These are phyloP conservation scores for Phaffia australis DNA, from an alignment of 768 basidiomycete genomes.

Conservation along the genomic window DNA sequence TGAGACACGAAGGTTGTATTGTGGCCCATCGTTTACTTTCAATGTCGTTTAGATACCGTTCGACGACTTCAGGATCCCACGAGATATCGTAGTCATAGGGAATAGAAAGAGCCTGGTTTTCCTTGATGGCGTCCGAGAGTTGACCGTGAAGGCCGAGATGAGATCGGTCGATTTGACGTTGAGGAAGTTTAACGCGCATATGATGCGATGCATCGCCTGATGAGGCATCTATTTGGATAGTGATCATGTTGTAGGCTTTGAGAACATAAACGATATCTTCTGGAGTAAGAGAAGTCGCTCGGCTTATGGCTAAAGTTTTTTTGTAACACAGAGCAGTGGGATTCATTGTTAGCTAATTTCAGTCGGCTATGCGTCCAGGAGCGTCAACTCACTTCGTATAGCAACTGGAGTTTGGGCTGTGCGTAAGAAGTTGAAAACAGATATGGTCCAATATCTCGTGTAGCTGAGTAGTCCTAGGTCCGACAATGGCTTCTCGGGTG, in stretches of 20 bases:
- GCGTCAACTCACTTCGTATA: conserved; percentile 56
- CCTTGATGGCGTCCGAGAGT: conserved; percentile 2
- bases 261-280: conserved; percentile 77
- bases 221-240: conserved; percentile 11
- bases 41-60: conserved; percentile 56
- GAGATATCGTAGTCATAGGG: conserved; percentile 62
- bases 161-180: conserved; percentile 2
- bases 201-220: background rate
- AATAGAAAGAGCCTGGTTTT: conserved; percentile 33
- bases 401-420: conserved; percentile 52
- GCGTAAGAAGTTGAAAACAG: conserved; percentile 67
- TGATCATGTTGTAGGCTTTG: conserved; percentile 62
- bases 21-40: conserved; percentile 65
- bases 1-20: conserved; percentile 66
- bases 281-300: conserved; percentile 75
- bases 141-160: conserved; percentile 7
- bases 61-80: conserved; percentile 60
- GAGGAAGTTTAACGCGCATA: background rate
- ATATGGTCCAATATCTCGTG: conserved; percentile 83
- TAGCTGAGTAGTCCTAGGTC: conserved; percentile 88
- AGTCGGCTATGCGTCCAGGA: background rate
- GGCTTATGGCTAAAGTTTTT: conserved; percentile 53
- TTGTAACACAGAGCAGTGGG: background rate
- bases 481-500: conserved; percentile 92
- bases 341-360: background rate